Conservation (phyloP, 1,284 basidiomycete genomes). For the Cryptococcus sp. region DNA sequence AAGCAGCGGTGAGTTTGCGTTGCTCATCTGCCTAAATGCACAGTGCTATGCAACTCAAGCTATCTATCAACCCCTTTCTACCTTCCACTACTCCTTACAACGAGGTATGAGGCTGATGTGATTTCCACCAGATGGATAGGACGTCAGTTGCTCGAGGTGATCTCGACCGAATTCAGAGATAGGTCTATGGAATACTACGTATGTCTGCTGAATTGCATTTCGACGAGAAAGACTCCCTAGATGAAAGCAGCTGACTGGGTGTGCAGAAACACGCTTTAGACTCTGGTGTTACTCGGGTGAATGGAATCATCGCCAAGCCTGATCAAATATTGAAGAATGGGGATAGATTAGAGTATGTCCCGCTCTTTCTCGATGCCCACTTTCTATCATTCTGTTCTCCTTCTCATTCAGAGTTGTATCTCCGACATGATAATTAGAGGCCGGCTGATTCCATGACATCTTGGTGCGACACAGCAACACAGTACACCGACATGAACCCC, state of each 20-base stretch:
- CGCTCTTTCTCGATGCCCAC: background rate
- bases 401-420: background rate
- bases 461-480: slow-evolving; percentile 65
- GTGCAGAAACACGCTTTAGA: slow-evolving; percentile 80
- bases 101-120: slow-evolving; percentile 1
- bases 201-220: slow-evolving; percentile 48
- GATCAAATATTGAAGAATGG: slow-evolving; percentile 81
- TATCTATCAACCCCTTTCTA: background rate
- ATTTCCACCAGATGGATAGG: slow-evolving; percentile 44
- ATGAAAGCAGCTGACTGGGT: background rate
- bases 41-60: background rate
- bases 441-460: slow-evolving; percentile 22
- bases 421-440: background rate
- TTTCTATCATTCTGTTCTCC: too few species aligned
- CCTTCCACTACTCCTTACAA: too few species aligned
- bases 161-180: slow-evolving; percentile 87
- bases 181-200: slow-evolving; percentile 91
- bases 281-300: slow-evolving; percentile 92
- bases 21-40: too few species aligned
- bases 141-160: slow-evolving; percentile 64
- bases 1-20: slow-evolving; percentile 73
- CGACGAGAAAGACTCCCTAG: background rate
- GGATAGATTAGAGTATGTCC: slow-evolving; percentile 80
- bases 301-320: slow-evolving; percentile 77
- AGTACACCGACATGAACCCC: slow-evolving; percentile 94